Percentiles rank a stretch among this genome's conserved stretches.
These are phyloP conservation scores for Mariannaea sp. DNA, from an alignment of 2,329 filamentous ascomycete genomes.

Conservation along the genomic window DNA sequence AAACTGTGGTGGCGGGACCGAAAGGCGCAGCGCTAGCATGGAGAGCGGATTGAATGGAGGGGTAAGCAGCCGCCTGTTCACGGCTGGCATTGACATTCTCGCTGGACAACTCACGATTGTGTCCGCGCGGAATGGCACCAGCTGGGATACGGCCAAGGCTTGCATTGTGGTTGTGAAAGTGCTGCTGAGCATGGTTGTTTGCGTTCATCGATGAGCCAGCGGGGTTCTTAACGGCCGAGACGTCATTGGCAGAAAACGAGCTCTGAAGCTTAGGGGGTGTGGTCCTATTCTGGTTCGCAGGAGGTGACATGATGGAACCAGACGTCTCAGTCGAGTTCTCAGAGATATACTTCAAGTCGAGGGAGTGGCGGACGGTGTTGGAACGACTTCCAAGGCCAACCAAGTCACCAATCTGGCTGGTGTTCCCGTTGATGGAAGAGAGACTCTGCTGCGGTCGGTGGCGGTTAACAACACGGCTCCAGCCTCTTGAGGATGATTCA, in stretches of 20 bases:
- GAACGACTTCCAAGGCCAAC: slow-evolving; percentile 54
- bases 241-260: slow-evolving; percentile 88
- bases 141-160: slow-evolving; percentile 80
- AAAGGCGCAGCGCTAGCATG: slow-evolving; percentile 83
- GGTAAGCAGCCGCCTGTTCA: slow-evolving; percentile 56
- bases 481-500: slow-evolving; percentile 58
- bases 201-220: slow-evolving; percentile 55
- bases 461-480: slow-evolving; percentile 65
- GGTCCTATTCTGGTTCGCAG: slow-evolving; percentile 58
- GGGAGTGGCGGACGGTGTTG: slow-evolving; percentile 60
- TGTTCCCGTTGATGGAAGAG: slow-evolving; percentile 51
- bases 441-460: slow-evolving; percentile 70
- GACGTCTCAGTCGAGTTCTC: slow-evolving; percentile 50
- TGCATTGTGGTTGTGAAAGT: slow-evolving; percentile 78
- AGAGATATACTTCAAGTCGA: slow-evolving; percentile 58
- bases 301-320: slow-evolving; percentile 49
- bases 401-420: slow-evolving; percentile 51
- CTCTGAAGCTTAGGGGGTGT: slow-evolving; percentile 78
- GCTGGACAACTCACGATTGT: slow-evolving; percentile 72
- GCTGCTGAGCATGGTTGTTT: slow-evolving; percentile 65
- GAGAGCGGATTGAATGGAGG: slow-evolving; percentile 70
- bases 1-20: slow-evolving; percentile 59
- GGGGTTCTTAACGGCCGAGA: slow-evolving; percentile 80
- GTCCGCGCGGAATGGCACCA: slow-evolving; percentile 67
- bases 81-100: slow-evolving; percentile 50